A percentile compares a stretch with the other conserved stretches of the same genome.
These are phyloP conservation scores for Diaporthe batatas DNA, from an alignment of 2,329 filamentous ascomycete genomes.

Conservation along the genomic window DNA sequence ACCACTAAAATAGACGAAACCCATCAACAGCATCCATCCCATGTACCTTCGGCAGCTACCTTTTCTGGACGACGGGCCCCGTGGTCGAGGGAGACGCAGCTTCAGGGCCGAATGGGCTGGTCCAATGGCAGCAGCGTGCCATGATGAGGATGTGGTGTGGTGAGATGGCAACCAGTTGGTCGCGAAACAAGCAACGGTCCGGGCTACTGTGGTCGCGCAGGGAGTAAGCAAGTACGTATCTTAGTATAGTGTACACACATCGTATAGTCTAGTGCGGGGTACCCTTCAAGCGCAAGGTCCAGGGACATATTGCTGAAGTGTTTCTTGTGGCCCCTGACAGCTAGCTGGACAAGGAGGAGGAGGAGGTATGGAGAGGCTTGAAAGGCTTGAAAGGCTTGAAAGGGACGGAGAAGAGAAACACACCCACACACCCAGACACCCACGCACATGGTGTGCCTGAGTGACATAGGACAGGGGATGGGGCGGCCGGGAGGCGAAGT, in stretches of 20 bases:
- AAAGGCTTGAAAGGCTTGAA: too few relatives aligned
- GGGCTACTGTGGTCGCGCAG: background rate
- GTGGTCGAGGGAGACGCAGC: slow-evolving; percentile 1
- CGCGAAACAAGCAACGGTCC: slow-evolving; percentile 21
- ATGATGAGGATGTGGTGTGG: slow-evolving; percentile 27
- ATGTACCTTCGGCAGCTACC: slow-evolving; percentile 13
- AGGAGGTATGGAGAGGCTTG: too few relatives aligned
- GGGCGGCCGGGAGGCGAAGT: slow-evolving; percentile 16
- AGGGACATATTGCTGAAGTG: slow-evolving; percentile 8
- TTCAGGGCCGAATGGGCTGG: slow-evolving; percentile 7
- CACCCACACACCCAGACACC: too few relatives aligned
- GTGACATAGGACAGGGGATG: background rate
- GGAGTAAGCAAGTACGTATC: background rate
- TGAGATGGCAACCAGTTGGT: slow-evolving; percentile 3
- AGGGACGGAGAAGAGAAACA: background rate
- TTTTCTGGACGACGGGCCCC: background rate
- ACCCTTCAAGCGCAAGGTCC: slow-evolving; percentile 19
- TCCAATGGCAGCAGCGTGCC: background rate
- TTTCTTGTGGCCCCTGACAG: slow-evolving; percentile 12
- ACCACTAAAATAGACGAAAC: slow-evolving; percentile 32
- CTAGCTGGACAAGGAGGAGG: slow-evolving; percentile 7
- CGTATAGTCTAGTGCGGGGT: slow-evolving; percentile 25
- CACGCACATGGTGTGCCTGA: background rate
- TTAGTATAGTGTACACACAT: background rate
- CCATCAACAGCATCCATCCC: slow-evolving; percentile 6